Evolutionary conservation across 2,329 filamentous ascomycete genomes (phyloP).

Genomic region (Bretziella fagacearum): DNA sequence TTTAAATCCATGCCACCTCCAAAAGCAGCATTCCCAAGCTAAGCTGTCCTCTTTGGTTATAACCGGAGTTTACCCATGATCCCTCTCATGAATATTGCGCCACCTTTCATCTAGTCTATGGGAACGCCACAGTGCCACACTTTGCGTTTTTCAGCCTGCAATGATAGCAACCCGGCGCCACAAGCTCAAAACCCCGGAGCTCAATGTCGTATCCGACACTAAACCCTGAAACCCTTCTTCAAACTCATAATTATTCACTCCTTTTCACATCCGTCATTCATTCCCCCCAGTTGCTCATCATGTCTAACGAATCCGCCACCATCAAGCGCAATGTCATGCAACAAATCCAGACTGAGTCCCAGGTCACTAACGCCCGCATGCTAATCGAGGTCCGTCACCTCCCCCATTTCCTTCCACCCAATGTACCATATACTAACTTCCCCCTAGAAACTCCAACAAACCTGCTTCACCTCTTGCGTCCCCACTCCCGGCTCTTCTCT

Average conservation of each 20-base stretch:
- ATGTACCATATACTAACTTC: neutral
- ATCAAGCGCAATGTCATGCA: conserved; percentile 47
- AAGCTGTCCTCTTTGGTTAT: conserved; percentile 13
- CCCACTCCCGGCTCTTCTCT: conserved; percentile 51
- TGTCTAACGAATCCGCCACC: conserved; percentile 30
- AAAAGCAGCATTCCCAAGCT: neutral
- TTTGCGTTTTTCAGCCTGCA: conserved; percentile 2
- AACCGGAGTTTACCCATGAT: conserved; percentile 3
- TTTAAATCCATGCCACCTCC: neutral
- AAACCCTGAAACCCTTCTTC: neutral
- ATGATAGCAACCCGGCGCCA: neutral
- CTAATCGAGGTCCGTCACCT: conserved; percentile 46
- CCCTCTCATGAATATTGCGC: neutral
- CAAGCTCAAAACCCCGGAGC: neutral
- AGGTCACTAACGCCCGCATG: conserved; percentile 49
- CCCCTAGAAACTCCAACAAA: conserved; percentile 57
- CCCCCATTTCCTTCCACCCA: neutral
- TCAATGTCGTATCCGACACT: neutral
- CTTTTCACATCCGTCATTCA: neutral
- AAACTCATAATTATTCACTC: neutral
- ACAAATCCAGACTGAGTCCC: conserved; percentile 45
- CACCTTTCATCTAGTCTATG: neutral
- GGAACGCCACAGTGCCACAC: conserved; percentile 10
- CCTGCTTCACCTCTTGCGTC: conserved; percentile 66
- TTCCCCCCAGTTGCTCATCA: neutral